Base-by-base conservation (phyloP, 371 early-diverging fungal genomes). In the Capniomyces stellatus region DNA sequence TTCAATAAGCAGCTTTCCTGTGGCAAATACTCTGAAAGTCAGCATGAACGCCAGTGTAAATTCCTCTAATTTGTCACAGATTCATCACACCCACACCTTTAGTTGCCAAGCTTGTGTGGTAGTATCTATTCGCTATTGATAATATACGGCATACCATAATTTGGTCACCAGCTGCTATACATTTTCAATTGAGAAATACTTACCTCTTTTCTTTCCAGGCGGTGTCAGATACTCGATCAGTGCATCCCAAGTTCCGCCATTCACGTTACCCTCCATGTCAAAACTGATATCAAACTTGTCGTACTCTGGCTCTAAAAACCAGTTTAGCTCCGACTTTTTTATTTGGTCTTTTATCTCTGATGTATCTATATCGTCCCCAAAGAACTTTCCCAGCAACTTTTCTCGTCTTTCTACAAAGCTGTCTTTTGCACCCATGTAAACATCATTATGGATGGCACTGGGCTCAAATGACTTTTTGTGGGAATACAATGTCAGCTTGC, bases 241-340 rank as follows among this genome's bases (percentile, higher is more conserved):
- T 0, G 85, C 83, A n/a, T 62, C 59, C 27, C 89, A 64, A 0
- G 90, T 87, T 8, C 92, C 95, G 51, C 93, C 92, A 59, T 81
- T 83, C 18, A 94, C 88, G 46, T 81, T 77, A 1, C 85, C 87
- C 44, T 89, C 89, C 74, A 81, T 75, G 66, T 83, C 89, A 61
- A 89, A 79, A 0, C 85, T 62, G 22, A 94, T 72, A 39, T 85
- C 86, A 35, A 52, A 31, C 27, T 52, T 52, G 42, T 30, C 35
- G 35, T 52, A 52, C 41, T 43, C 46, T 25, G 53, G 53, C n/a
- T 52, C 53, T 18, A 52, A 44, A 52, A 43, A 52, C 53, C 53
- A 52, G 29, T 3, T 27, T 4, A 18, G 35, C 24, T 52, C 53
- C 35, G 42, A 44, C 35, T 25, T 42, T n/a, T 31, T 52, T 42